Percentiles rank a stretch among this genome's conserved stretches.
These are phyloP conservation scores for Saccharomycopsis sp. DNA, from an alignment of 805 yeast species.

Conservation along the genomic window DNA sequence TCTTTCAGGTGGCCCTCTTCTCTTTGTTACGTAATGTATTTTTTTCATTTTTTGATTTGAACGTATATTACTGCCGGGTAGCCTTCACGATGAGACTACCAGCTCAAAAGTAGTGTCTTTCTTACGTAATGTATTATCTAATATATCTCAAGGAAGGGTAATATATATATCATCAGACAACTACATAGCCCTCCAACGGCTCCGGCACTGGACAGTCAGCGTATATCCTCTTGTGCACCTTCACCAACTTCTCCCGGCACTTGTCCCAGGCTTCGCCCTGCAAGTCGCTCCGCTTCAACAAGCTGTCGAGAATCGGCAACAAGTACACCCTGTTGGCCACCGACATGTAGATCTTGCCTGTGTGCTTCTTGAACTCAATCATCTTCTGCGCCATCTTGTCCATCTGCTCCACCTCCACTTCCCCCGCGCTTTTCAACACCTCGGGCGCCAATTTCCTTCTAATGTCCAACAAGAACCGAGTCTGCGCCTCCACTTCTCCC, in stretches of 20 bases:
- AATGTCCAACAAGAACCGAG: not conserved
- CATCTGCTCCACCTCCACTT: not conserved
- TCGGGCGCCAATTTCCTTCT: constrained; percentile 1
- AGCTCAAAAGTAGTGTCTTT: too few relatives aligned
- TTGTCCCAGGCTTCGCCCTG: not conserved
- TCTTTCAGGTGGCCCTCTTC: too few relatives aligned
- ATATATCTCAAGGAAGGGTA: too few relatives aligned
- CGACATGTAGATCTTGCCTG: not conserved
- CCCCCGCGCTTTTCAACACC: constrained; percentile 1
- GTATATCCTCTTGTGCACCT: not conserved
- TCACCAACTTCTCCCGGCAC: not conserved
- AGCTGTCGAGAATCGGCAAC: not conserved
- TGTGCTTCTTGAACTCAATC: not conserved
- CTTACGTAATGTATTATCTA: too few relatives aligned
- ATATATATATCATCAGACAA: too few relatives aligned
- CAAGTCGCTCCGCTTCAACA: constrained; percentile 8
- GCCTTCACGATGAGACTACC: too few relatives aligned
- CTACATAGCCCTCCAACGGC: not conserved
- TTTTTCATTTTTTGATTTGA: too few relatives aligned
- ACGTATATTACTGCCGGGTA: too few relatives aligned
- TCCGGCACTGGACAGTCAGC: not conserved
- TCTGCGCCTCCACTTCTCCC: constrained; percentile 1
- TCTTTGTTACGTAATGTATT: too few relatives aligned
- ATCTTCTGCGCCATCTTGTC: not conserved
- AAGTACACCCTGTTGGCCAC: not conserved